A percentile compares a stretch with the other conserved stretches of the same genome.
These are phyloP conservation scores for Chernovozyma sophiae-reginae DNA, from an alignment of 1,139 yeast species.

Conservation along the genomic window DNA sequence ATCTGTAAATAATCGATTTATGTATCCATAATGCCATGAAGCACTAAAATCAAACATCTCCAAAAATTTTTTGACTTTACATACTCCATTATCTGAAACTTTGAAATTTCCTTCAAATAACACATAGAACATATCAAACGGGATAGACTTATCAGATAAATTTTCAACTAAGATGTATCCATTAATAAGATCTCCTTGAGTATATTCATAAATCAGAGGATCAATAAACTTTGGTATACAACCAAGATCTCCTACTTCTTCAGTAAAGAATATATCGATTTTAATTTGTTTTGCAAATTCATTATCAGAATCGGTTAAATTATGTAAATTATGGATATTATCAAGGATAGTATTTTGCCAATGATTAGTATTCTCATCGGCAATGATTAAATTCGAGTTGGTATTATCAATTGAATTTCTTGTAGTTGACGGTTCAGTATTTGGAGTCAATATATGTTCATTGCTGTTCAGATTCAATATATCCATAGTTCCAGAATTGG, in stretches of 20 bases:
- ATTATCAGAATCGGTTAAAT: constrained; percentile 29
- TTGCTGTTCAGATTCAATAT: neutral
- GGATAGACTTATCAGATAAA: constrained; percentile 21
- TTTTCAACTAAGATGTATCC: constrained; percentile 34
- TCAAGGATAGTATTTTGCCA: constrained; percentile 41
- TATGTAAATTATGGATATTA: constrained; percentile 32
- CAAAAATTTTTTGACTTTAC: constrained; percentile 23
- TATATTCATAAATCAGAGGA: constrained; percentile 32
- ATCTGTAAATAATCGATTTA: constrained; percentile 32
- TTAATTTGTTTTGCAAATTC: constrained; percentile 23
- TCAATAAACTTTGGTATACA: constrained; percentile 28
- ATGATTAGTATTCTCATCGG: constrained; percentile 29
- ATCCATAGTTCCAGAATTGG: neutral
- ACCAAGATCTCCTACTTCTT: constrained; percentile 30
- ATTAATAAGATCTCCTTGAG: constrained; percentile 38
- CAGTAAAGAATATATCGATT: constrained; percentile 30
- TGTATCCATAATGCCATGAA: constrained; percentile 30
- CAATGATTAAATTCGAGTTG: constrained; percentile 16
- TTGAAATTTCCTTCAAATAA: constrained; percentile 36
- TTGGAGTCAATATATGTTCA: neutral
- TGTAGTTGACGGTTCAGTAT: neutral
- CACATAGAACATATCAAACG: constrained; percentile 41
- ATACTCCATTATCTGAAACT: constrained; percentile 15
- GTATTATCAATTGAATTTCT: neutral
- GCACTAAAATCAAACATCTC: constrained; percentile 46